Conservation (phyloP, 129 eudicot genomes). For the Smallanthus sonchifolius region DNA sequence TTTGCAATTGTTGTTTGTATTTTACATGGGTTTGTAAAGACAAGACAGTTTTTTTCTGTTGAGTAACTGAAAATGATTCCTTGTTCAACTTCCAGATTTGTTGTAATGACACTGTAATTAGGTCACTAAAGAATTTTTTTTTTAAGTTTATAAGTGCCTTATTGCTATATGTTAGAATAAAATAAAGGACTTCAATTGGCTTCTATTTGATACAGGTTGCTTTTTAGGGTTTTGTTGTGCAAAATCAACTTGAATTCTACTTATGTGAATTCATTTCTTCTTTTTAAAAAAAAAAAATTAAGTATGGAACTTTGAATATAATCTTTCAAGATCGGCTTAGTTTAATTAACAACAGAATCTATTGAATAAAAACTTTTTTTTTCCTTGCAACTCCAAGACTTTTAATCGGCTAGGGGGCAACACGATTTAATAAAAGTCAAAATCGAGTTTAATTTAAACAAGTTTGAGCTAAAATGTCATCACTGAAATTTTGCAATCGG, state of each 20-base stretch:
- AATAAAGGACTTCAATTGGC: not conserved
- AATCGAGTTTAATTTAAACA: too few species aligned
- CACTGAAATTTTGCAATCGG: too few species aligned
- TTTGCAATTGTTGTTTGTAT: conserved; percentile 30
- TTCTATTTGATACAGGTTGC: conserved; percentile 3
- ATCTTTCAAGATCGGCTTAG: not conserved
- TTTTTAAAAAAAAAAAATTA: too few species aligned
- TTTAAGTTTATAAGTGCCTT: conserved; percentile 9
- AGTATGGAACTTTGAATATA: too few species aligned
- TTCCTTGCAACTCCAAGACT: not conserved
- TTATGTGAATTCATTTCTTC: not conserved
- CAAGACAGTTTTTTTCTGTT: conserved; percentile 25
- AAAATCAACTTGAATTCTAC: conserved; percentile 6
- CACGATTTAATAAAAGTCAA: too few species aligned
- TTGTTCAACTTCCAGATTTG: conserved; percentile 20
- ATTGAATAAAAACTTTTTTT: not conserved
- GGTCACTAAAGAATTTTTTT: not conserved
- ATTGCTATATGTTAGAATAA: not conserved
- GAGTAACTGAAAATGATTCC: conserved; percentile 28
- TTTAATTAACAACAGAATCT: not conserved
- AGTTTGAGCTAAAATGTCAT: too few species aligned
- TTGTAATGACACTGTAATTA: conserved; percentile 14
- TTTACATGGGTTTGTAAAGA: conserved; percentile 42
- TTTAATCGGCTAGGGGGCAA: too few species aligned
- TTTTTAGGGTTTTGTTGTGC: conserved; percentile 4